A percentile compares a stretch with the other conserved stretches of the same genome.
These are phyloP conservation scores for Ceratobasidium sp. DNA, from an alignment of 1,284 basidiomycete genomes.

Conservation along the genomic window DNA sequence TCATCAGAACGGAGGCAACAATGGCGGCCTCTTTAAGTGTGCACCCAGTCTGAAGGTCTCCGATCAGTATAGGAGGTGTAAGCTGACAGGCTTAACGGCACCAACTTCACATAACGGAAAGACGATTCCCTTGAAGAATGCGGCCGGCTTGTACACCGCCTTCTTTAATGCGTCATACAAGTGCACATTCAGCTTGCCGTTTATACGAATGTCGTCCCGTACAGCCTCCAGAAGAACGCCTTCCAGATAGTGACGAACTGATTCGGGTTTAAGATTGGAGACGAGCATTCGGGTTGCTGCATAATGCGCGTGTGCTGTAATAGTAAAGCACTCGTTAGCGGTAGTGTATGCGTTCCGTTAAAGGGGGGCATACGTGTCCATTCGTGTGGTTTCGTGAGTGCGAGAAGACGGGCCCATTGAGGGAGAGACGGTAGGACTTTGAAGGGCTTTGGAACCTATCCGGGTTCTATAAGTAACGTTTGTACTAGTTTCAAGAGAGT, in stretches of 20 bases:
- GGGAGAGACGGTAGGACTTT: constrained; percentile 98
- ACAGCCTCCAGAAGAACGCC: constrained; percentile 94
- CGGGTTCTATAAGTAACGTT: background rate
- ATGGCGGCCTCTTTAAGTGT: constrained; percentile 97
- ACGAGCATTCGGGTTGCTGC: constrained; percentile 97
- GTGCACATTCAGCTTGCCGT: constrained; percentile 90
- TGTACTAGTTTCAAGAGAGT: background rate
- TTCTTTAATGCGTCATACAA: constrained; percentile 95
- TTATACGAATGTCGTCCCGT: constrained; percentile 86
- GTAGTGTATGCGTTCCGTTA: background rate
- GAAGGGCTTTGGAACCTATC: constrained; percentile 89
- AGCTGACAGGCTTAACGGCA: constrained; percentile 27
- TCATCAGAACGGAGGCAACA: constrained; percentile 90
- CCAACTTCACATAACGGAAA: constrained; percentile 94
- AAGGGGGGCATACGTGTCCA: constrained; percentile 75
- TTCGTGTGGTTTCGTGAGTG: constrained; percentile 90
- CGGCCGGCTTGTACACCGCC: constrained; percentile 95
- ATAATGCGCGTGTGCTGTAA: constrained; percentile 83
- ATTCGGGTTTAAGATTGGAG: constrained; percentile 95
- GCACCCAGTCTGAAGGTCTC: constrained; percentile 74
- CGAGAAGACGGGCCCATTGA: constrained; percentile 96
- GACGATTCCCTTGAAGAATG: constrained; percentile 98
- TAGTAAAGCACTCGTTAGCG: background rate
- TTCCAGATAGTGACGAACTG: constrained; percentile 94
- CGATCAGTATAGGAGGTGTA: constrained; percentile 1